Conservation (phyloP, 2,329 filamentous ascomycete genomes). For the Curvularia hawaiiensis region DNA sequence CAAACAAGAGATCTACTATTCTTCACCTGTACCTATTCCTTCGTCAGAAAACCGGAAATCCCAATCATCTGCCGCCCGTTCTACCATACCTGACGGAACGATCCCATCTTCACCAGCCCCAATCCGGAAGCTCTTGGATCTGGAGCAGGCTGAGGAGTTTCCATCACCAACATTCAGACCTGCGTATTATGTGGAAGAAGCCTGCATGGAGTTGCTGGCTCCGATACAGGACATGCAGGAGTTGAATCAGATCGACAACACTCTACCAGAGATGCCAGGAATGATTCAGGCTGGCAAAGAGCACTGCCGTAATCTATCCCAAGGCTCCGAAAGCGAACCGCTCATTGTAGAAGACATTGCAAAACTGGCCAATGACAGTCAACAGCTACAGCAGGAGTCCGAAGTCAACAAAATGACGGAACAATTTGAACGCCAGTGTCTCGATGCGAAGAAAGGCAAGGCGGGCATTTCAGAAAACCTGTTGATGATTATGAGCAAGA, state of each 20-base stretch:
- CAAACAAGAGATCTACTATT: slow-evolving; percentile 29
- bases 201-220: slow-evolving; percentile 18
- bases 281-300: slow-evolving; percentile 9
- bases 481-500: slow-evolving; percentile 3
- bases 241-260: slow-evolving; percentile 12
- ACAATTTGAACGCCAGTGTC: not conserved
- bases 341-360: not conserved
- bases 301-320: not conserved
- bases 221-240: slow-evolving; percentile 31
- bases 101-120: slow-evolving; percentile 37
- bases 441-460: not conserved
- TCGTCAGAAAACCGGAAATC: slow-evolving; percentile 12
- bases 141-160: slow-evolving; percentile 16
- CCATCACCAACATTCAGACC: slow-evolving; percentile 9
- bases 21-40: slow-evolving; percentile 40
- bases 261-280: not conserved
- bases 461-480: not conserved
- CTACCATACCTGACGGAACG: slow-evolving; percentile 28
- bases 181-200: not conserved
- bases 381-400: not conserved
- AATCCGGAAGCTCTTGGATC: slow-evolving; percentile 28
- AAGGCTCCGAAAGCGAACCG: not conserved
- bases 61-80: slow-evolving; percentile 1
- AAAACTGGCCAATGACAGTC: not conserved
- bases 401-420: not conserved